phyloP scores from a whole-genome alignment of 176 grass and related monocot species.

The Carex pumila region DNA sequence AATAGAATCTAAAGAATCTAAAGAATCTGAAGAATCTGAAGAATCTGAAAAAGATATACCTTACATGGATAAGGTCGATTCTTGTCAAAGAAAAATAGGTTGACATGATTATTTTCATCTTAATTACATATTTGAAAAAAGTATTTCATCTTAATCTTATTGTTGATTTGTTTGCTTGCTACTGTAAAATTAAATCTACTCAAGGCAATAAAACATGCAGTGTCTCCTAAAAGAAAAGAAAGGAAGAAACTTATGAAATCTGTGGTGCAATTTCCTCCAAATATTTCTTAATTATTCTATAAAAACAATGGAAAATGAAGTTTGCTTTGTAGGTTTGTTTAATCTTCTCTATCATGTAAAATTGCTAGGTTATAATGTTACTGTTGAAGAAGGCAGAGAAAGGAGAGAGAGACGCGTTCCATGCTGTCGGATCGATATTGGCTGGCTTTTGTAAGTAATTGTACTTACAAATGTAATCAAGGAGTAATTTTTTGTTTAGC shows the following conservation, averaged over 20 bases:
- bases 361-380: constrained; percentile 41
- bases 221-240: background rate
- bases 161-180: background rate
- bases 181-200: background rate
- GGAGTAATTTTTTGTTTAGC: background rate
- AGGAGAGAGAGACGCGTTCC: constrained; percentile 40
- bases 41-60: no score
- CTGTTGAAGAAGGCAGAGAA: constrained; percentile 29
- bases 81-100: no score
- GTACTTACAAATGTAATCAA: background rate
- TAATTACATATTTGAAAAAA: background rate
- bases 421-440: constrained; percentile 68
- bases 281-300: background rate
- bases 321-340: background rate
- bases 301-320: background rate
- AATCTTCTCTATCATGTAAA: constrained; percentile 16
- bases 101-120: background rate
- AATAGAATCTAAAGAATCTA: no score
- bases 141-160: background rate
- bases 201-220: background rate
- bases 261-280: background rate
- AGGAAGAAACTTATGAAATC: background rate
- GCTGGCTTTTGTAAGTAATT: constrained; percentile 81
- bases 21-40: no score
- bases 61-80: no score